A percentile compares a stretch with the other conserved stretches of the same genome.
phyloP scores from a whole-genome alignment of 2,329 filamentous ascomycete genomes.

The Talaromyces verruculosus region DNA sequence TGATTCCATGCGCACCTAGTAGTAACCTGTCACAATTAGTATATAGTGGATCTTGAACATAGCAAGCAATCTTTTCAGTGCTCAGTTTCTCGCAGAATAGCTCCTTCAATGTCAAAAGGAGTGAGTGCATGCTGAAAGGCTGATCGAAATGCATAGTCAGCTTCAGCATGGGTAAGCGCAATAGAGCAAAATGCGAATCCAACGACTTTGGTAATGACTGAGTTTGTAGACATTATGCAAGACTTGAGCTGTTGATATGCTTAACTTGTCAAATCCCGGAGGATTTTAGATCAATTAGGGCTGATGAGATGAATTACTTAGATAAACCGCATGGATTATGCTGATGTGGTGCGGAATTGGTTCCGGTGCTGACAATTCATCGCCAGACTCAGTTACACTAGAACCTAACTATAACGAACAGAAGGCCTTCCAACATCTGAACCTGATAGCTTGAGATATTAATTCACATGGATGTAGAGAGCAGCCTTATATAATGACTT shows the following conservation, averaged over 20 bases:
- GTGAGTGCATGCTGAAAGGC: conserved; percentile 18
- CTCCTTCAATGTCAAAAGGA: conserved; percentile 13
- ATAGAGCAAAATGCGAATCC: conserved; percentile 17
- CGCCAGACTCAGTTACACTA: too few relatives aligned
- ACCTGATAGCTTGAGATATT: too few relatives aligned
- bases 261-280: background rate
- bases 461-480: too few relatives aligned
- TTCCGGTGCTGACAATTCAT: background rate
- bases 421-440: too few relatives aligned
- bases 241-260: conserved; percentile 12
- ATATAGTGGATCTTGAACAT: conserved; percentile 28
- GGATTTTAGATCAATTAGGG: background rate
- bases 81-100: conserved; percentile 7
- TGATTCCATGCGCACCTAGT: conserved; percentile 21
- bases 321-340: background rate
- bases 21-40: conserved; percentile 20
- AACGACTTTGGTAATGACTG: background rate
- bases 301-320: background rate
- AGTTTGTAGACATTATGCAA: background rate
- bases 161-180: background rate
- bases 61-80: conserved; percentile 23
- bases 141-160: background rate
- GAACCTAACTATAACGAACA: too few relatives aligned
- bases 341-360: background rate
- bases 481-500: too few relatives aligned